These are phyloP conservation scores for Chenopodium formosanum DNA, from an alignment of 148 eudicot genomes.

Conservation along the genomic window DNA sequence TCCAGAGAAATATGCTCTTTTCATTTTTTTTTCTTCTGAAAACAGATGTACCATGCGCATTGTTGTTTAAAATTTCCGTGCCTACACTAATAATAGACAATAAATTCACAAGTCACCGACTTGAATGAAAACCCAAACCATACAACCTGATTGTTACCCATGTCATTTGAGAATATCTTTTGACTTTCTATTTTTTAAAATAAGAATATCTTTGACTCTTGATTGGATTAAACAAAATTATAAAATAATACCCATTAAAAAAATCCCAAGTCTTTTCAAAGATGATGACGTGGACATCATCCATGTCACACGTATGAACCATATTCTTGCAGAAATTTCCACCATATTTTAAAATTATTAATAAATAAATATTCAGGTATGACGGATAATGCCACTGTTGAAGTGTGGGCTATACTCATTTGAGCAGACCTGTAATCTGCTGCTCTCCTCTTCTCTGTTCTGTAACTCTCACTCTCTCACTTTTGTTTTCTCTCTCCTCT, in stretches of 20 bases:
- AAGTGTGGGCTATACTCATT: background rate
- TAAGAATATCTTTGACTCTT: background rate
- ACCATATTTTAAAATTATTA: background rate
- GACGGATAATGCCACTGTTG: conserved; percentile 22
- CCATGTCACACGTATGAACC: background rate
- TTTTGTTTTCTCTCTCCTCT: background rate
- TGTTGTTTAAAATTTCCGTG: no score
- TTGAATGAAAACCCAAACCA: no score
- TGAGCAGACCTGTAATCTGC: background rate
- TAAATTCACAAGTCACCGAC: no score
- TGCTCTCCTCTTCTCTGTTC: background rate
- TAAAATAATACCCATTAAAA: background rate
- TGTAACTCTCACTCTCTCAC: conserved; percentile 11
- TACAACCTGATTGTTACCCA: no score
- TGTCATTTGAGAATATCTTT: no score
- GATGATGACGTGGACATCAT: background rate
- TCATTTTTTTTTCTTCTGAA: no score
- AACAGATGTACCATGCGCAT: no score
- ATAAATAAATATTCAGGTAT: background rate
- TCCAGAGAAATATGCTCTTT: no score
- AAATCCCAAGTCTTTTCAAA: background rate
- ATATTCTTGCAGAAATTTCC: background rate
- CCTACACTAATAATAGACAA: no score
- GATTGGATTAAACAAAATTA: background rate
- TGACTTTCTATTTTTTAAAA: no score